Percentiles rank a stretch among this genome's conserved stretches.
Evolutionary conservation across 2,329 filamentous ascomycete genomes (phyloP).

Genomic region (Purpureocillium lavendulum): DNA sequence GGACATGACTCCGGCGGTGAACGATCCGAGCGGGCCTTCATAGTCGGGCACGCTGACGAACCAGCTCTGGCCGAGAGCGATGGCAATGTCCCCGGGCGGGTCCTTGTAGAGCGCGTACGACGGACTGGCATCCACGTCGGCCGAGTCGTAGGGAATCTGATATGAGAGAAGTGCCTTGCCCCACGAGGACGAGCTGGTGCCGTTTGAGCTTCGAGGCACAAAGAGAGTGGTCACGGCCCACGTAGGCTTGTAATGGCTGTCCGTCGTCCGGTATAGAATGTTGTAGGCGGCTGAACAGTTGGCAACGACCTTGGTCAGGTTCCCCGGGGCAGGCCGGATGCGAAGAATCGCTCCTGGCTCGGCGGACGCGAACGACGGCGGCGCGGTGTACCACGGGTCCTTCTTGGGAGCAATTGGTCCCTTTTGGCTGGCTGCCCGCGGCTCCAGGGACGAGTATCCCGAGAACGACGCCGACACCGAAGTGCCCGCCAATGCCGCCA

Average conservation of each 20-base stretch:
- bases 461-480: too few relatives aligned
- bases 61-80: slow-evolving; percentile 32
- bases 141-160: slow-evolving; percentile 31
- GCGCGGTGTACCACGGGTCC: slow-evolving; percentile 16
- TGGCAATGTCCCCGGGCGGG: slow-evolving; percentile 14
- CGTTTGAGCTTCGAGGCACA: slow-evolving; percentile 15
- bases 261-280: slow-evolving; percentile 30
- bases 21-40: slow-evolving; percentile 33
- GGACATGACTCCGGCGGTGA: slow-evolving; percentile 28
- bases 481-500: too few relatives aligned
- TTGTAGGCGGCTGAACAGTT: slow-evolving; percentile 16
- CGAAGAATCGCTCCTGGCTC: slow-evolving; percentile 14
- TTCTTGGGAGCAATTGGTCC: slow-evolving; percentile 8
- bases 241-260: slow-evolving; percentile 23
- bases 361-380: slow-evolving; percentile 9
- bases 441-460: too few relatives aligned
- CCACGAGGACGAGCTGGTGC: slow-evolving; percentile 4
- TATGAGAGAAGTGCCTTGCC: slow-evolving; percentile 27
- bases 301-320: slow-evolving; percentile 10
- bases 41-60: slow-evolving; percentile 41
- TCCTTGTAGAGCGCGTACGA: slow-evolving; percentile 15
- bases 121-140: slow-evolving; percentile 23
- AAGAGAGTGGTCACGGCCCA: slow-evolving; percentile 29
- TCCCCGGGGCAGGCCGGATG: slow-evolving; percentile 13
- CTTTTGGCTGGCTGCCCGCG: neutral